phyloP scores from a whole-genome alignment of 176 grass and related monocot genomes.

The Dactylis glomerata region DNA sequence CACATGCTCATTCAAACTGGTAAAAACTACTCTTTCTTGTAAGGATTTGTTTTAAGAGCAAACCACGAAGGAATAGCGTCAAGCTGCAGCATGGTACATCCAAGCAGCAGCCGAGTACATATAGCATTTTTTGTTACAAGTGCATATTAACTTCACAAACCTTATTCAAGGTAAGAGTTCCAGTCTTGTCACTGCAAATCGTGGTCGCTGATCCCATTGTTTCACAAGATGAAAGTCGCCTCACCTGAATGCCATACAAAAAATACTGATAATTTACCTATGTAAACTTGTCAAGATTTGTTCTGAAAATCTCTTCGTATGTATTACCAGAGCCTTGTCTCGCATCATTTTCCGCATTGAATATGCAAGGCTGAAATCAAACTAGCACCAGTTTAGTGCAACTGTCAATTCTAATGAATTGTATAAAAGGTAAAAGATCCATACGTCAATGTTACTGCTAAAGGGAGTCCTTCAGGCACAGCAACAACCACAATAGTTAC shows the following conservation, averaged over 20 bases:
- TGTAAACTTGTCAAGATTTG: background rate
- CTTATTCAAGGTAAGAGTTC: conserved; percentile 73
- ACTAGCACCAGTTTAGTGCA: conserved; percentile 9
- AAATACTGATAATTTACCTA: conserved; percentile 3
- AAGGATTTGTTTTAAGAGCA: background rate
- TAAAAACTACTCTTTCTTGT: background rate
- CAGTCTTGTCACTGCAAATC: conserved; percentile 80
- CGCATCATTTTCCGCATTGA: conserved; percentile 76
- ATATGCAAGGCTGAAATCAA: conserved; percentile 53
- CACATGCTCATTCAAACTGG: background rate
- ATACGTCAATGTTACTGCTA: conserved; percentile 73
- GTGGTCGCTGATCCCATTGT: conserved; percentile 78
- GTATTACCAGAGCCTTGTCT: conserved; percentile 63
- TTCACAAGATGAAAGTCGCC: conserved; percentile 68
- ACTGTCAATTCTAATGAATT: background rate
- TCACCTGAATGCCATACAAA: conserved; percentile 35
- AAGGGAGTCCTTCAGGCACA: conserved; percentile 73
- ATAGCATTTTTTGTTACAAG: background rate
- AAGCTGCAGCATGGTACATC: background rate
- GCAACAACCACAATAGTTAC: conserved; percentile 76
- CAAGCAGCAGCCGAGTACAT: background rate
- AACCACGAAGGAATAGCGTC: background rate
- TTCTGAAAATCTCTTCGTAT: background rate
- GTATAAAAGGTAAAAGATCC: conserved; percentile 6
- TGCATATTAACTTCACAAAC: conserved; percentile 23